Conservation (phyloP, 1,284 basidiomycete species). For the Ceratobasidium sp. region DNA sequence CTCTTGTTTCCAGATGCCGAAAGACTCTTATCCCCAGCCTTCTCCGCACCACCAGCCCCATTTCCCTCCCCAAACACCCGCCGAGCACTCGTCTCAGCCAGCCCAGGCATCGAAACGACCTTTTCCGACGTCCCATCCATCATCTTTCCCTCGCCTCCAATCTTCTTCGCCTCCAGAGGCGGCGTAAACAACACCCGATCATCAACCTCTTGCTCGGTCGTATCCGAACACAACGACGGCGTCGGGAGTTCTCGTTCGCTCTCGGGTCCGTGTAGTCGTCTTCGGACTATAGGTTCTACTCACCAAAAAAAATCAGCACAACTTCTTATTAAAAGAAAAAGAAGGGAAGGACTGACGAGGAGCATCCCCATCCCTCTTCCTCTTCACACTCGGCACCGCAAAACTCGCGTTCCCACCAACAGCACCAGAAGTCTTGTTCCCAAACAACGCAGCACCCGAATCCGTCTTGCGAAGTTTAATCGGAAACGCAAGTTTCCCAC, state of each 20-base stretch:
- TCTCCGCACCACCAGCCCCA: neutral
- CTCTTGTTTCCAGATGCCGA: neutral
- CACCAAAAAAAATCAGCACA: neutral
- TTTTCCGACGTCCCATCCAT: too few species aligned
- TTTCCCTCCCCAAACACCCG: neutral
- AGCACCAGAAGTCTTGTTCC: neutral
- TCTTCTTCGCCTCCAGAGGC: conserved; percentile 13
- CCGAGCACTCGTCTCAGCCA: neutral
- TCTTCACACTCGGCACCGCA: conserved; percentile 16
- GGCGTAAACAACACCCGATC: conserved; percentile 32
- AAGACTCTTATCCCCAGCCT: neutral
- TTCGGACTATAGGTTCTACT: conserved; percentile 1
- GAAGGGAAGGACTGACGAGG: too few species aligned
- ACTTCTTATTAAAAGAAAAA: too few species aligned
- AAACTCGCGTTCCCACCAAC: neutral
- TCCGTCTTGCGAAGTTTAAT: conserved; percentile 33
- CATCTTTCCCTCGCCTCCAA: neutral
- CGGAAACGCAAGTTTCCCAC: conserved; percentile 19
- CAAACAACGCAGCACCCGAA: conserved; percentile 34
- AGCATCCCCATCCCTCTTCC: conserved; percentile 14
- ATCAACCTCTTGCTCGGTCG: conserved; percentile 26
- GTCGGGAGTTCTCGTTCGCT: conserved; percentile 25
- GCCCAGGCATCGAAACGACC: neutral
- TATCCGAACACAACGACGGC: conserved; percentile 31
- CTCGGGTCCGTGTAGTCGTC: conserved; percentile 6